phyloP scores from a whole-genome alignment of 305 asterid species.

The Solanum aculeatissimum region DNA sequence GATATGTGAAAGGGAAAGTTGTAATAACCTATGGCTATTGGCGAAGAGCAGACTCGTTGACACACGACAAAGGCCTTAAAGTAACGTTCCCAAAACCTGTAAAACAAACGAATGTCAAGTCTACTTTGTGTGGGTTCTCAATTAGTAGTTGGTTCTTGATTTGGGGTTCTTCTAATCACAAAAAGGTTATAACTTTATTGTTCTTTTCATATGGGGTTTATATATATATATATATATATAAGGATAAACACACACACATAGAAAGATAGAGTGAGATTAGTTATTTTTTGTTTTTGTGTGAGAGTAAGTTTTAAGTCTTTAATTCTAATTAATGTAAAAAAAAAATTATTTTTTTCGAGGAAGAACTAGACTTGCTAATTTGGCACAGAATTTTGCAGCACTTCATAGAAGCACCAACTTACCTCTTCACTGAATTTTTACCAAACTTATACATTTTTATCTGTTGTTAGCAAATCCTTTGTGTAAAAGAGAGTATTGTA shows the following conservation, averaged over 20 bases:
- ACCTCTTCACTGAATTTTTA: not conserved
- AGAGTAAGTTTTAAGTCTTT: not conserved
- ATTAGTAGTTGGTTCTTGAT: not conserved
- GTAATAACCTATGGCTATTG: too few relatives aligned
- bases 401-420: not conserved
- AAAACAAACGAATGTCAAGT: too few relatives aligned
- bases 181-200: not conserved
- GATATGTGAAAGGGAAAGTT: too few relatives aligned
- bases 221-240: not conserved
- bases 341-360: not conserved
- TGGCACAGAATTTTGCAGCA: not conserved
- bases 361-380: not conserved
- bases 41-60: too few relatives aligned
- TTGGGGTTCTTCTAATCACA: not conserved
- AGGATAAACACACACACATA: not conserved
- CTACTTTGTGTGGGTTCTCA: too few relatives aligned
- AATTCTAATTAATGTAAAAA: too few relatives aligned
- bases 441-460: not conserved
- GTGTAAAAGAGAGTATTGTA: not conserved
- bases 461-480: not conserved
- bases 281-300: not conserved
- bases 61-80: too few relatives aligned
- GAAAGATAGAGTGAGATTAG: not conserved
- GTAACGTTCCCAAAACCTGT: too few relatives aligned
- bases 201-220: not conserved